Conservation (phyloP, 768 basidiomycete genomes). For the Galerina sulciceps region DNA sequence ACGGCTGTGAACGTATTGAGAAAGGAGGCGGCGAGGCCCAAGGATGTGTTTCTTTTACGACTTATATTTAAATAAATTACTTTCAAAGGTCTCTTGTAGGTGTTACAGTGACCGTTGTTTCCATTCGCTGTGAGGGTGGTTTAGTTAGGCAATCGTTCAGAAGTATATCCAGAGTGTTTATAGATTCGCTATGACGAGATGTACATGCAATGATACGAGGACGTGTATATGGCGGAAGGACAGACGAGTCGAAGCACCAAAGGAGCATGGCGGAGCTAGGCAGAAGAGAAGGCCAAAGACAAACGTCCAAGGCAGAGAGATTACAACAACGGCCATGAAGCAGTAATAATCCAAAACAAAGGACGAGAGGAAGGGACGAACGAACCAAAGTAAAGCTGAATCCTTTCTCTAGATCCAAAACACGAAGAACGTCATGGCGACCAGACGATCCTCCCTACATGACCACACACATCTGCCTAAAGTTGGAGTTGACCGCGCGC, state of each 20-base stretch:
- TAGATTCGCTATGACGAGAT: slow-evolving; percentile 10
- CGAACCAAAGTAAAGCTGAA: neutral
- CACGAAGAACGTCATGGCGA: neutral
- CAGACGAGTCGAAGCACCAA: neutral
- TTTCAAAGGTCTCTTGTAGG: too few relatives aligned
- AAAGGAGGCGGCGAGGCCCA: too few relatives aligned
- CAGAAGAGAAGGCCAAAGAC: neutral
- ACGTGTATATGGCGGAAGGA: neutral
- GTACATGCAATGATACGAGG: slow-evolving; percentile 8
- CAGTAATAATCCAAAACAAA: slow-evolving; percentile 10
- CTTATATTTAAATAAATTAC: too few relatives aligned
- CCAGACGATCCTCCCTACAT: too few relatives aligned
- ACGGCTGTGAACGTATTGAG: too few relatives aligned
- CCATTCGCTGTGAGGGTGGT: too few relatives aligned
- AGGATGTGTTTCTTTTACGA: too few relatives aligned
- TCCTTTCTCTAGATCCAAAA: neutral
- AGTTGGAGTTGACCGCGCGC: slow-evolving; percentile 58
- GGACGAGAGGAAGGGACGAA: slow-evolving; percentile 5
- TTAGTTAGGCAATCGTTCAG: too few relatives aligned
- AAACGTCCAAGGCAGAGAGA: neutral
- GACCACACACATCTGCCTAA: slow-evolving; percentile 74
- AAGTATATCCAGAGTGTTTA: slow-evolving; percentile 1
- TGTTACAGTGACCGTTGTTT: too few relatives aligned
- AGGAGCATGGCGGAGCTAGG: neutral
- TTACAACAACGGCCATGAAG: slow-evolving; percentile 24